These are phyloP conservation scores for Ottelia alismoides DNA, from an alignment of 106 monocot genomes.

Conservation along the genomic window DNA sequence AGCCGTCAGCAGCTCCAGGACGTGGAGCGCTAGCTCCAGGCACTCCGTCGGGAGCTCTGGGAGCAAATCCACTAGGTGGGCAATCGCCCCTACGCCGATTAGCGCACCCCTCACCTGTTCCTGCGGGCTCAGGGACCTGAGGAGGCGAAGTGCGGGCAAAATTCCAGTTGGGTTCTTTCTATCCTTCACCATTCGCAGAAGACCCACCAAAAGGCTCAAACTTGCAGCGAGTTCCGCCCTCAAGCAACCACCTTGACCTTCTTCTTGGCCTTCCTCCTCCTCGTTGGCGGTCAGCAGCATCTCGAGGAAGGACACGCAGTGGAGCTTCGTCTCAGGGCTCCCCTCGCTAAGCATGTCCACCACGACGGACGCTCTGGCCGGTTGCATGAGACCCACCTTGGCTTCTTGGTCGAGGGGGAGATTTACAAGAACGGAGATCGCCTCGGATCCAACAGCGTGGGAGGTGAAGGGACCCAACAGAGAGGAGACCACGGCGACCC, in stretches of 20 bases:
- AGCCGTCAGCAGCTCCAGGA: slow-evolving; percentile 34
- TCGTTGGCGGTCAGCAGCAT: slow-evolving; percentile 27
- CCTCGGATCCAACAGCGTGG: too few relatives aligned
- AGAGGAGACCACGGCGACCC: slow-evolving; percentile 25
- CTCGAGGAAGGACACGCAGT: slow-evolving; percentile 32
- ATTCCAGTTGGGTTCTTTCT: slow-evolving; percentile 24
- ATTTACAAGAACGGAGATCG: too few relatives aligned
- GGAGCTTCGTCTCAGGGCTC: slow-evolving; percentile 47
- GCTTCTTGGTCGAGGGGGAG: too few relatives aligned
- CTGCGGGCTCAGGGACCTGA: slow-evolving; percentile 31
- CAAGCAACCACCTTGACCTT: slow-evolving; percentile 41
- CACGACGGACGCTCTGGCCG: slow-evolving; percentile 47
- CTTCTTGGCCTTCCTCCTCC: slow-evolving; percentile 36
- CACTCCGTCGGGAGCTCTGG: too few relatives aligned
- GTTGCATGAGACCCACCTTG: slow-evolving; percentile 74
- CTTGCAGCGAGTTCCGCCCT: too few relatives aligned
- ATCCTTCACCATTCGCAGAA: slow-evolving; percentile 44
- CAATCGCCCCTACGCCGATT: slow-evolving; percentile 41
- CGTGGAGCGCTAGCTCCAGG: too few relatives aligned
- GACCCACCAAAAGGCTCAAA: too few relatives aligned
- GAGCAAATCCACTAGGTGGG: slow-evolving; percentile 46
- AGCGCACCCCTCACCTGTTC: slow-evolving; percentile 16
- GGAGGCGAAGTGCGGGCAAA: slow-evolving; percentile 23
- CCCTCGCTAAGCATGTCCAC: slow-evolving; percentile 66
- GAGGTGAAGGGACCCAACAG: slow-evolving; percentile 67